Percentiles rank a stretch among this genome's conserved stretches.
These are phyloP conservation scores for Tulasnella sp. DNA, from an alignment of 768 basidiomycete species.

Conservation along the genomic window DNA sequence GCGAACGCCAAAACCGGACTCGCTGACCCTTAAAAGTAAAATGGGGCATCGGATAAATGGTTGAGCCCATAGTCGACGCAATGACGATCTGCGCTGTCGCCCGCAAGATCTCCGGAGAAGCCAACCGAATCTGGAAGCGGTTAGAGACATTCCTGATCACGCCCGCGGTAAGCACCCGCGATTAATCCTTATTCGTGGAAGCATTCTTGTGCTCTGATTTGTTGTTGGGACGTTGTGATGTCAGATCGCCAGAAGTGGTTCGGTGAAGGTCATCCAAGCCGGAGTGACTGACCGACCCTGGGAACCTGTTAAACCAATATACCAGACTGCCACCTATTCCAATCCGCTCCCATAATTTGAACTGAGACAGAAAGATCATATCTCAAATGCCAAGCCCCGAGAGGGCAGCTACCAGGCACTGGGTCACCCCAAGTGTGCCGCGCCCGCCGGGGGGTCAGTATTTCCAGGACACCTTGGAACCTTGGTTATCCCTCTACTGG, in stretches of 20 bases:
- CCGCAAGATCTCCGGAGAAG: background rate
- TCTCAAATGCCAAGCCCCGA: background rate
- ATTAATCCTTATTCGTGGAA: background rate
- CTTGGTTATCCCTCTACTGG: background rate
- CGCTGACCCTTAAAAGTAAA: background rate
- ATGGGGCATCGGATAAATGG: background rate
- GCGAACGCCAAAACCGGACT: background rate
- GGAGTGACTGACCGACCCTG: background rate
- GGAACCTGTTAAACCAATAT: background rate
- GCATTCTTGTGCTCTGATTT: background rate
- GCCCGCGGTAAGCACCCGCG: background rate
- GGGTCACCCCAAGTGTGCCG: background rate
- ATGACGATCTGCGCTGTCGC: background rate
- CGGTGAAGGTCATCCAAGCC: background rate
- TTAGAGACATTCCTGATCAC: background rate
- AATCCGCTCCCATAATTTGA: background rate
- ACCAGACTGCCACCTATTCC: too few species aligned
- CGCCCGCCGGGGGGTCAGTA: background rate
- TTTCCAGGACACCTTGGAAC: background rate
- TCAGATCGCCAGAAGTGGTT: background rate
- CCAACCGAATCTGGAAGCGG: background rate
- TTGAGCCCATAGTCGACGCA: background rate
- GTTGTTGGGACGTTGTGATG: background rate
- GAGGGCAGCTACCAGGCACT: background rate
- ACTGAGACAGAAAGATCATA: background rate